Evolutionary conservation across 495 filamentous ascomycete species (phyloP), one percentile per base, ranked within the genome.

Genomic region (Oidiodendron maius): DNA sequence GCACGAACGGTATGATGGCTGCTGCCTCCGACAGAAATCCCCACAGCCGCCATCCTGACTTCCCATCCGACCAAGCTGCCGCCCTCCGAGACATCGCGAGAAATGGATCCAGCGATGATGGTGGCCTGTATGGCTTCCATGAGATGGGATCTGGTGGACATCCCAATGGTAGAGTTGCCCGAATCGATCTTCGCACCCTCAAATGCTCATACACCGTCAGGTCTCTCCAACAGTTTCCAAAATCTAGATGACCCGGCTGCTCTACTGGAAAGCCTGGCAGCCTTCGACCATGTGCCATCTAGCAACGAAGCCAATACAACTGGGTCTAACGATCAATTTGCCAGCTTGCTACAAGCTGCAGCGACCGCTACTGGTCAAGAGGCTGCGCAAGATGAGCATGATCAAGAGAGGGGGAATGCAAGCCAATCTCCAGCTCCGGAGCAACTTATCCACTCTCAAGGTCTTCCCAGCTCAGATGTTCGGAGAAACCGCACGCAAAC

Each of bases 331-430:
- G 50, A 57, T 38, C 50, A 53, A 22, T 54, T 60, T 32, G 53
- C 44, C 4, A 50, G 46, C 32, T 34, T 60, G 12, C 39, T 60
- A 17, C 34, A 57, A 35, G 57, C 57, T 12, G 57, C 44, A 44
- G 57, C 46, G 11, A 54, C 53, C 4, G 50, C 50, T n/a, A 52
- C 34, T 34, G 55, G 51, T 13, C 22, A 43, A 44, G 55, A 48
- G n/a, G 46, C 37, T 24, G 40, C 50, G 17, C 55, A 35, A 9
- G n/a, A 20, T 2, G 32, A 34, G 15, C 24, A 16, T 18, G 15
- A 17, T 21, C 26, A 40, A 10, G 26, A 12, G 15, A 5, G 34
- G 17, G 2, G 17, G n/a, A 41, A 36, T 13, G 17, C 40, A 6
- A 34, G 10, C 1, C 41, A 23, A 28, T 11, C 43, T 2, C 12